Conservation (phyloP, 75 land plant genomes). For the Ceratopteris richardii region DNA sequence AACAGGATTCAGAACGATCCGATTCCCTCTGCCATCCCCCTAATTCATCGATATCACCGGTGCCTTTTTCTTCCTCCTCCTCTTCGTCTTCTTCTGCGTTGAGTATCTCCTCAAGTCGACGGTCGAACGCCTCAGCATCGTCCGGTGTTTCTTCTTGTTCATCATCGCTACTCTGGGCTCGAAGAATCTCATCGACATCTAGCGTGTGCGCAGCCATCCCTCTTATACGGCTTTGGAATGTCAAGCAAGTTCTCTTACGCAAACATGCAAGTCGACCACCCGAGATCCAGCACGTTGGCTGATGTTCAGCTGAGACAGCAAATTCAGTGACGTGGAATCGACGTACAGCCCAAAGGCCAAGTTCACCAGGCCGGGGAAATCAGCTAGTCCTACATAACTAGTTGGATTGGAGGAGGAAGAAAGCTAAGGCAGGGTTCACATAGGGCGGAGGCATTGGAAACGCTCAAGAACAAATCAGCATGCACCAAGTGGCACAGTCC, state of each 20-base stretch:
- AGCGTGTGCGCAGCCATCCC: slow-evolving; percentile 18
- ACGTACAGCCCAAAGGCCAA: background rate
- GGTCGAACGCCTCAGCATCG: slow-evolving; percentile 18
- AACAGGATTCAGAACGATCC: too few relatives aligned
- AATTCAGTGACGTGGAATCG: background rate
- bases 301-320: background rate
- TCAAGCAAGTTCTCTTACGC: too few relatives aligned
- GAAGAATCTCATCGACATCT: slow-evolving; percentile 53
- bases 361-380: background rate
- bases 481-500: too few relatives aligned
- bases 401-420: too few relatives aligned
- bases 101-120: slow-evolving; percentile 74
- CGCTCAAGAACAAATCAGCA: too few relatives aligned
- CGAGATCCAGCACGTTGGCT: background rate
- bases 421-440: too few relatives aligned
- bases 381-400: background rate
- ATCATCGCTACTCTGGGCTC: slow-evolving; percentile 23
- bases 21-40: too few relatives aligned
- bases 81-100: slow-evolving; percentile 34
- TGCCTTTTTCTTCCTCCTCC: background rate
- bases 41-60: background rate
- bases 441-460: too few relatives aligned
- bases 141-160: slow-evolving; percentile 18
- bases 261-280: background rate
- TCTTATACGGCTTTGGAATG: background rate